Evolutionary conservation across 75 land plant genomes (phyloP), one percentile per base, ranked within the genome.

Genomic region (Pinus albicaulis): DNA sequence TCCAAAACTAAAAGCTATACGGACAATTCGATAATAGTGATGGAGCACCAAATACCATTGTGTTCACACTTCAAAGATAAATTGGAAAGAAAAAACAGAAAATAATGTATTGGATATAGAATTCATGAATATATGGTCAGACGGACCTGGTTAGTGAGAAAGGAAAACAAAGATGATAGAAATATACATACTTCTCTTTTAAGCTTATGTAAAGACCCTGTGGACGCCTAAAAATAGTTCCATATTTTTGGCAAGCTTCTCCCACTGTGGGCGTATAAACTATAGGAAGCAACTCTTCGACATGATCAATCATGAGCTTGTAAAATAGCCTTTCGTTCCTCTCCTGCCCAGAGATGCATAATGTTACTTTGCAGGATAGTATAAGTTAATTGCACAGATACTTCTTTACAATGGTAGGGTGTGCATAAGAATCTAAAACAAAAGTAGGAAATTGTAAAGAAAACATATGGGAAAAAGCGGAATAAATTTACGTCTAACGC

Each of bases 211-310:
- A 86, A 38, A 86, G 86, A 34, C 87, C 87, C 71, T 63, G 82
- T 31, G 87, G 82, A 57, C 82, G 82, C 38, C 87, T 74, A 58
- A 86, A 86, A 69, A 86, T 86, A 38, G 73, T 65, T 62, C 87
- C 87, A 76, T 86, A 86, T 71, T 86, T 86, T 58, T 86, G 87
- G 82, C 87, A 86, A 38, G 86, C 87, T 59, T 86, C 87, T 31
- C 87, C 87, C 31, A 83, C 86, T 52, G 80, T 78, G 14, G 86
- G 86, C 36, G 85, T 86, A 75, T 86, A 86, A 26, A 86, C 87
- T 64, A 86, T 83, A 38, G 86, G 87, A 63, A 86, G 82, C 82
- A 86, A 76, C 71, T 86, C 87, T 55, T 83, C 86, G 31, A 86
- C 87, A 71, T 86, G 81, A 76, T 86, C 86, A 53, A 86, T 83